Evolutionary conservation across 2,329 filamentous ascomycete species (phyloP).

Genomic region (Ustulina deusta): DNA sequence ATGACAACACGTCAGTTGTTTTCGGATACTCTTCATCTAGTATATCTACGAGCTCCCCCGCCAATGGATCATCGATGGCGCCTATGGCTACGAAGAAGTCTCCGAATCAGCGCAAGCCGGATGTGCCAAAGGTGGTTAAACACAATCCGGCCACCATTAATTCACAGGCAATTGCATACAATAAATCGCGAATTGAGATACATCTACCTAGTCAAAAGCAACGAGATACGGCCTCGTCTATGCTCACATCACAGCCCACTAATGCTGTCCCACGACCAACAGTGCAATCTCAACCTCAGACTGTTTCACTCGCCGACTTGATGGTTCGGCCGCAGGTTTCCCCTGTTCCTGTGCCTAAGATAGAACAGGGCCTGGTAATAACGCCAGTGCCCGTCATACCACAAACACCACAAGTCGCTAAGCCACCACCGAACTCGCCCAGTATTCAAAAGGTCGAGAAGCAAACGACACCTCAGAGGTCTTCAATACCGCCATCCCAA

Average conservation of each 20-base stretch:
- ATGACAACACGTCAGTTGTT: conserved; percentile 57
- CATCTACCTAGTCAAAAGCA: conserved; percentile 48
- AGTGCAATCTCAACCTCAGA: conserved; percentile 46
- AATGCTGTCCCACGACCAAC: conserved; percentile 28
- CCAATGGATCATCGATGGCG: conserved; percentile 49
- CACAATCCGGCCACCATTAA: conserved; percentile 56
- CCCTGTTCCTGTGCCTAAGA: conserved; percentile 35
- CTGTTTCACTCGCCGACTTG: conserved; percentile 49
- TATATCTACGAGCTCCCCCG: conserved; percentile 45
- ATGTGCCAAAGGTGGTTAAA: conserved; percentile 53
- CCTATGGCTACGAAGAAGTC: conserved; percentile 49
- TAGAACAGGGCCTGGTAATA: conserved; percentile 38
- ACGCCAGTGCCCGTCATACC: conserved; percentile 30
- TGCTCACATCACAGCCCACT: conserved; percentile 39
- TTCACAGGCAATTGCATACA: conserved; percentile 48
- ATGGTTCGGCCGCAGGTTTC: conserved; percentile 46
- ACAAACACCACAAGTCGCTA: conserved; percentile 18
- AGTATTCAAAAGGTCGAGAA: conserved; percentile 32
- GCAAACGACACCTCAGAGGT: conserved; percentile 18
- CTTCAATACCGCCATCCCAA: conserved; percentile 27
- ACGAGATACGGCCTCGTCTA: conserved; percentile 41
- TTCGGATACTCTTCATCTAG: conserved; percentile 58
- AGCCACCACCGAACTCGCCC: conserved; percentile 9
- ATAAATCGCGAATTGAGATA: conserved; percentile 48
- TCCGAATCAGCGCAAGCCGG: conserved; percentile 49